These are phyloP conservation scores for Pseudohyphozyma bogoriensis DNA, from an alignment of 768 basidiomycete species.

Conservation along the genomic window DNA sequence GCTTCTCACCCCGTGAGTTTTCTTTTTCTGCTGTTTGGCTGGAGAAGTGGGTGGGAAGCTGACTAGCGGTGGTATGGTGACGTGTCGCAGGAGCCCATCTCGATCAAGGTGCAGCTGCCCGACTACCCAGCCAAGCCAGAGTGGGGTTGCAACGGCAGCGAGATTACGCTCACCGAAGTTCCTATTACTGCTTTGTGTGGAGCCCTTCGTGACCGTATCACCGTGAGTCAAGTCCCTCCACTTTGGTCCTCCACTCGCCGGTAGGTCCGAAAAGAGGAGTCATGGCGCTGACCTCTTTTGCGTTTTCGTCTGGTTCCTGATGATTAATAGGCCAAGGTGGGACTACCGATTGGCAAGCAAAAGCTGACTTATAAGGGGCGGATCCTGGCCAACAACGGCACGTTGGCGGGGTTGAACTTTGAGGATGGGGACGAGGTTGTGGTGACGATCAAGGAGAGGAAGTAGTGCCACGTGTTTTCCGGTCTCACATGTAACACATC, in stretches of 20 bases:
- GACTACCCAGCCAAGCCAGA: conserved; percentile 72
- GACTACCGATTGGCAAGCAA: conserved; percentile 28
- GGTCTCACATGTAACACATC: too few relatives aligned
- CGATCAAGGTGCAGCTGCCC: conserved; percentile 73
- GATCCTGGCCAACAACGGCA: conserved; percentile 27
- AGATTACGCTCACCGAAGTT: conserved; percentile 74
- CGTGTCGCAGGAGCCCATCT: conserved; percentile 70
- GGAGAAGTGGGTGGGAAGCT: not conserved
- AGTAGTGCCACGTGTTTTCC: too few relatives aligned
- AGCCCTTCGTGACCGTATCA: conserved; percentile 76
- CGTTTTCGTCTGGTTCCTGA: not conserved
- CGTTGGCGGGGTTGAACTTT: conserved; percentile 28
- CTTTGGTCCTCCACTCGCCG: not conserved
- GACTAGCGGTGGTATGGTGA: too few relatives aligned
- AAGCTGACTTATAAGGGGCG: conserved; percentile 21
- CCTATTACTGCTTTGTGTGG: conserved; percentile 77
- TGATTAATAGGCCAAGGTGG: conserved; percentile 15
- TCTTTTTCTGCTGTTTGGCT: not conserved
- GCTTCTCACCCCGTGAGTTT: conserved; percentile 15
- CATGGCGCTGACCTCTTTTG: not conserved
- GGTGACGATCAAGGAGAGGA: conserved; percentile 26
- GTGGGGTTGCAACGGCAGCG: conserved; percentile 79
- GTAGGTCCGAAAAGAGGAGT: too few relatives aligned
- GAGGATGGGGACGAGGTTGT: conserved; percentile 20
- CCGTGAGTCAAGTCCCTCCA: conserved; percentile 7